A percentile compares a stretch with the other conserved stretches of the same genome.
phyloP scores from a whole-genome alignment of 805 yeast species.

The Grigorovia humatica region DNA sequence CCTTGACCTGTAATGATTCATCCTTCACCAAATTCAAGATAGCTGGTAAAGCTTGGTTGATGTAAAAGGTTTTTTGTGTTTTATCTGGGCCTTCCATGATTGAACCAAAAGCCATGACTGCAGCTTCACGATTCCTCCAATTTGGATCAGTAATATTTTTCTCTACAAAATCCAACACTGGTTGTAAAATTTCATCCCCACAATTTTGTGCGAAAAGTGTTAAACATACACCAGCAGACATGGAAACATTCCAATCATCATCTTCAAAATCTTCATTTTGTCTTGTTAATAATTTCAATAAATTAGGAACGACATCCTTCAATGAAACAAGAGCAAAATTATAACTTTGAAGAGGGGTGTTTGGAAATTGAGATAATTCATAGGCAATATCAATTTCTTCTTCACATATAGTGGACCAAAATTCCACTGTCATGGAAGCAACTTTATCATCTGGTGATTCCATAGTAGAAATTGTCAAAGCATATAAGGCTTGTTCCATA shows the following conservation, averaged over 20 bases:
- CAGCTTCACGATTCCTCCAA: conserved; percentile 93
- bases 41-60: conserved; percentile 76
- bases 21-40: conserved; percentile 68
- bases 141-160: conserved; percentile 46
- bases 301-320: conserved; percentile 77
- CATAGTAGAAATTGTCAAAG: conserved; percentile 87
- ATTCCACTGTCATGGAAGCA: conserved; percentile 96
- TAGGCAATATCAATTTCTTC: conserved; percentile 77
- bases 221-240: conserved; percentile 98
- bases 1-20: conserved; percentile 74
- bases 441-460: conserved; percentile 63
- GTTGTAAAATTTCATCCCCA: conserved; percentile 75
- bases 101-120: conserved; percentile 98
- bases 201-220: conserved; percentile 89
- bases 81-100: conserved; percentile 89
- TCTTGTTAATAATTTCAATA: conserved; percentile 66
- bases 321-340: conserved; percentile 82
- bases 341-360: conserved; percentile 43
- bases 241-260: conserved; percentile 94
- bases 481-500: conserved; percentile 94
- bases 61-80: conserved; percentile 52
- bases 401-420: conserved; percentile 99
- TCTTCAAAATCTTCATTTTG: conserved; percentile 91
- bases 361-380: conserved; percentile 53
- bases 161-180: conserved; percentile 77